phyloP scores from a whole-genome alignment of 495 filamentous ascomycete genomes.

The Aspergillus coremiiformis region DNA sequence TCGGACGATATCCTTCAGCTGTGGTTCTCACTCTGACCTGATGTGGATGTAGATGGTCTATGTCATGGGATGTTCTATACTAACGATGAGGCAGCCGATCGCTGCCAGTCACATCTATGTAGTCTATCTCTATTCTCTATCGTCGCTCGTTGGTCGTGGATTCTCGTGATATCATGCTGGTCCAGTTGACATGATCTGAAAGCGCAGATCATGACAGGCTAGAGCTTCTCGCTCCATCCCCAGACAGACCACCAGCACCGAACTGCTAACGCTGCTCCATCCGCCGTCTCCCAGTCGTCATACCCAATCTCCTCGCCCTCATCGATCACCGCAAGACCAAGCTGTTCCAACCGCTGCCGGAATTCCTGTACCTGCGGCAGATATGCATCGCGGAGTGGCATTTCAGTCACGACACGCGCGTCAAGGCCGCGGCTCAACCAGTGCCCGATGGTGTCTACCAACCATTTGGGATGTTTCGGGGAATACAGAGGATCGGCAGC shows the following conservation, averaged over 20 bases:
- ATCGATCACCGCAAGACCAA: conserved; percentile 46
- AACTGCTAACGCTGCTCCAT: conserved; percentile 45
- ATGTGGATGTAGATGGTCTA: neutral
- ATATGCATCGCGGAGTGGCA: conserved; percentile 58
- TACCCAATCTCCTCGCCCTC: conserved; percentile 59
- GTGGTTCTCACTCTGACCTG: neutral
- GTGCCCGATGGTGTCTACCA: conserved; percentile 49
- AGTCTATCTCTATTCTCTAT: conserved; percentile 23
- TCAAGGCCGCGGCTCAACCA: conserved; percentile 43
- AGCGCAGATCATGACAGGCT: conserved; percentile 4
- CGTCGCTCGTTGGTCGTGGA: conserved; percentile 29
- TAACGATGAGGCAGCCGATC: neutral
- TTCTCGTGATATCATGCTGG: conserved; percentile 20
- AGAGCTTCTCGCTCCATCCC: conserved; percentile 44
- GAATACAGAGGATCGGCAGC: conserved; percentile 70
- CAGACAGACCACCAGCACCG: conserved; percentile 63
- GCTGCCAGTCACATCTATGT: conserved; percentile 3
- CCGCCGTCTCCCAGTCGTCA: conserved; percentile 60
- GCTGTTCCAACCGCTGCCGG: conserved; percentile 41
- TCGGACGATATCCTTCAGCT: neutral
- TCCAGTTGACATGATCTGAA: conserved; percentile 16
- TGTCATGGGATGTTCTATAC: neutral
- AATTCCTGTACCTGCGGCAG: conserved; percentile 47
- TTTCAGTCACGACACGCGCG: conserved; percentile 53
- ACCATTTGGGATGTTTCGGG: conserved; percentile 52